Evolutionary conservation across 1,284 basidiomycete species (phyloP).

Genomic region (Irpex lacteus): DNA sequence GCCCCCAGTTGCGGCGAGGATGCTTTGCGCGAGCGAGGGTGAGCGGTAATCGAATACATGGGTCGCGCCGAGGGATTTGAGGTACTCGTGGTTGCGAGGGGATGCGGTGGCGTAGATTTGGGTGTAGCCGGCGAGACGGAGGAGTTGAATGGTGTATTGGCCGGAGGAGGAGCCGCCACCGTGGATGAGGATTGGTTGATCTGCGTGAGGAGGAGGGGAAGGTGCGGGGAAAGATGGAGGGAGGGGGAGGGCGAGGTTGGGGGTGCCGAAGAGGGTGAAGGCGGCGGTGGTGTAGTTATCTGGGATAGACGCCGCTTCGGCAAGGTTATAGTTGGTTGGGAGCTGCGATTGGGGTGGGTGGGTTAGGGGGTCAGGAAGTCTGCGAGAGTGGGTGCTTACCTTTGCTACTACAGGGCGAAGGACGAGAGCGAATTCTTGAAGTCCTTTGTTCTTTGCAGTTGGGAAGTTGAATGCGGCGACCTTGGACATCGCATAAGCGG

Average conservation of each 20-base stretch:
- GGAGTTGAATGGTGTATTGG: constrained; percentile 53
- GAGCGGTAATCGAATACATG: constrained; percentile 51
- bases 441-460: constrained; percentile 31
- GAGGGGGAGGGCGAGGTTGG: constrained; percentile 37
- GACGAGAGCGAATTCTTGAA: constrained; percentile 42
- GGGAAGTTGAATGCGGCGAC: constrained; percentile 24
- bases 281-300: constrained; percentile 52
- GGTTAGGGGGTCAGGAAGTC: neutral
- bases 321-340: constrained; percentile 37
- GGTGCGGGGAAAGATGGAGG: constrained; percentile 37
- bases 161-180: constrained; percentile 56
- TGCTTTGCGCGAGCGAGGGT: constrained; percentile 36
- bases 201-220: constrained; percentile 30
- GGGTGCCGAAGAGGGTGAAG: constrained; percentile 41
- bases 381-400: constrained; percentile 25
- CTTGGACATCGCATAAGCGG: neutral
- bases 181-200: constrained; percentile 47
- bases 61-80: constrained; percentile 47
- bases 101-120: constrained; percentile 53
- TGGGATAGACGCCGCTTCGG: constrained; percentile 44
- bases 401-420: constrained; percentile 35
- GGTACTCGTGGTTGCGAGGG: constrained; percentile 40
- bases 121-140: constrained; percentile 49
- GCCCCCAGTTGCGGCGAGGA: constrained; percentile 35
- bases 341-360: constrained; percentile 28